Conservation (phyloP, 2,329 filamentous ascomycete species). For the Dichotomopilus funicola region DNA sequence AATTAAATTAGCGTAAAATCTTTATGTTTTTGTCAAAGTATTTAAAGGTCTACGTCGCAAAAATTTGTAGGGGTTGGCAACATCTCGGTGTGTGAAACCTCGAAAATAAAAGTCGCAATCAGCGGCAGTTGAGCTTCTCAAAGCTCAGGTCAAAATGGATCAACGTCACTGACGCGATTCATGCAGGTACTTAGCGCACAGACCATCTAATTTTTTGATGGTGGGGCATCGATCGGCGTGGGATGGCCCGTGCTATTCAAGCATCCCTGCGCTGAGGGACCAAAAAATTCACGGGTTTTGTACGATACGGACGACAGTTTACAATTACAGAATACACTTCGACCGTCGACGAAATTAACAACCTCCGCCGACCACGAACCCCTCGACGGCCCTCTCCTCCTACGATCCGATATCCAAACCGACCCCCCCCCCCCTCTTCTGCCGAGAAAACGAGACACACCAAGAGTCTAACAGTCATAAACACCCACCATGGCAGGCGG, state of each 20-base stretch:
- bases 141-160: no score
- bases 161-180: no score
- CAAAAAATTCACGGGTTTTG: constrained; percentile 13
- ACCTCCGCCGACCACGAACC: not conserved
- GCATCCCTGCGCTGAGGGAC: not conserved
- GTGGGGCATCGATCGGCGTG: not conserved
- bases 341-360: not conserved
- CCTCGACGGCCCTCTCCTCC: not conserved
- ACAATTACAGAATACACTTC: no score
- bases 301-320: no score
- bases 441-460: no score
- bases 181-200: not conserved
- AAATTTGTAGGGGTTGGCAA: no score
- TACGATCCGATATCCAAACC: not conserved
- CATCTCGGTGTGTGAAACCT: no score
- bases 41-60: no score
- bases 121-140: no score
- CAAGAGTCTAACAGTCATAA: not conserved
- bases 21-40: no score
- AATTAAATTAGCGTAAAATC: no score
- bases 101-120: no score
- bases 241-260: not conserved
- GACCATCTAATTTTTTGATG: not conserved
- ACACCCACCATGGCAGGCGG: constrained; percentile 73
- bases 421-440: not conserved